Percentiles rank a stretch among this genome's conserved stretches.
Evolutionary conservation across 352 stramenopile species (phyloP).

Genomic region (Blastocystis sp.): DNA sequence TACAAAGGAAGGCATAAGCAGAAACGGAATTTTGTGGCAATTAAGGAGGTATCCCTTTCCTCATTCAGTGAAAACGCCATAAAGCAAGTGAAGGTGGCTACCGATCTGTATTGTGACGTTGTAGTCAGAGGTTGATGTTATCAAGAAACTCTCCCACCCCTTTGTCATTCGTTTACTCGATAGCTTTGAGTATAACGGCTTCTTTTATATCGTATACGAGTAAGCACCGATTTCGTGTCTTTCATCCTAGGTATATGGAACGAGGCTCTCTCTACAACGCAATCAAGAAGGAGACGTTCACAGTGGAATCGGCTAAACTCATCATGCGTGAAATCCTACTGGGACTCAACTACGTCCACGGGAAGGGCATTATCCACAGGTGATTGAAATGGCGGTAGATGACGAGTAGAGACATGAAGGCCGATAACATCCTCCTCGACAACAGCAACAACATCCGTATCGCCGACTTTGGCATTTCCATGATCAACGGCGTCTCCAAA

Average conservation of each 20-base stretch:
- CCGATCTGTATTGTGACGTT: not conserved
- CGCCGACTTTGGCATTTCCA: conserved; percentile 50
- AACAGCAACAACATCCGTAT: conserved; percentile 30
- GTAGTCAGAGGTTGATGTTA: conserved; percentile 23
- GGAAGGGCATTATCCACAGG: conserved; percentile 46
- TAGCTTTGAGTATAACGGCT: conserved; percentile 6
- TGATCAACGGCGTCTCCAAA: not conserved
- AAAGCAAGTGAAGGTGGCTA: not conserved
- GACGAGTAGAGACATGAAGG: conserved; percentile 41
- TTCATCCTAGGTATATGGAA: conserved; percentile 78
- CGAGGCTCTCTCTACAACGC: conserved; percentile 84
- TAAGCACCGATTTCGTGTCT: not conserved
- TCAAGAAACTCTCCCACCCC: conserved; percentile 17
- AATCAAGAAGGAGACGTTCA: conserved; percentile 74
- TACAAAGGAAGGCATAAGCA: conserved; percentile 37
- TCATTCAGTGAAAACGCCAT: not conserved
- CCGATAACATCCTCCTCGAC: conserved; percentile 51
- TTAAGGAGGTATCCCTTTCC: conserved; percentile 38
- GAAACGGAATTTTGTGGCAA: not conserved
- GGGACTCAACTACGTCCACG: conserved; percentile 23
- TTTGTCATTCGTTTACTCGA: conserved; percentile 53
- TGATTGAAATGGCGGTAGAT: not conserved
- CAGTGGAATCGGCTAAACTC: not conserved
- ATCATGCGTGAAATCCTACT: conserved; percentile 49
- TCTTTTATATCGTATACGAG: conserved; percentile 52